These are phyloP conservation scores for Pseudogymnoascus sp. DNA, from an alignment of 2,329 filamentous ascomycete species.

Conservation along the genomic window DNA sequence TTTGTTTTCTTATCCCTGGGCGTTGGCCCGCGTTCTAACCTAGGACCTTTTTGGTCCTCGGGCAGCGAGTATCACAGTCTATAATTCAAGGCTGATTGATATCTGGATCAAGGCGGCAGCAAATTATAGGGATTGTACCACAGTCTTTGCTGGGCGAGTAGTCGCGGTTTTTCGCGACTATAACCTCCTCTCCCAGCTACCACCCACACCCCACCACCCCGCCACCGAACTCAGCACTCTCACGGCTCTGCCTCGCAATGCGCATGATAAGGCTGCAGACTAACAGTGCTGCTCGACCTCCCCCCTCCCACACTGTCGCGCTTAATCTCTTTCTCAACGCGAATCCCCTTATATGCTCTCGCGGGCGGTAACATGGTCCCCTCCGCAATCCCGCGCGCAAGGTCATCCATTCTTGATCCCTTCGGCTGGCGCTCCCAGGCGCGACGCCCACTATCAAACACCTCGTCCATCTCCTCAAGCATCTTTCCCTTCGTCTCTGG, in stretches of 20 bases:
- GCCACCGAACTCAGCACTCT: background rate
- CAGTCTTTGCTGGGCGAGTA: background rate
- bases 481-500: slow-evolving; percentile 65
- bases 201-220: background rate
- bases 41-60: background rate
- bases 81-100: background rate
- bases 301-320: background rate
- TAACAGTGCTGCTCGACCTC: background rate
- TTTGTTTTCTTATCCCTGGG: background rate
- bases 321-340: background rate
- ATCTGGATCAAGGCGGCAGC: background rate
- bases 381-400: slow-evolving; percentile 40
- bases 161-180: background rate
- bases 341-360: background rate
- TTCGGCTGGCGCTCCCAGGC: slow-evolving; percentile 45
- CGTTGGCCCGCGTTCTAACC: background rate
- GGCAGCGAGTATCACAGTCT: background rate
- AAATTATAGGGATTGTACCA: background rate
- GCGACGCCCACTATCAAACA: slow-evolving; percentile 53
- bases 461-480: slow-evolving; percentile 67
- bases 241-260: background rate
- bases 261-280: background rate
- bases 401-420: slow-evolving; percentile 36
- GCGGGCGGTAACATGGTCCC: slow-evolving; percentile 28
- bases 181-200: background rate